A percentile compares a stretch with the other conserved stretches of the same genome.
These are phyloP conservation scores for Carex kokanica DNA, from an alignment of 176 grass and related monocot species.

Conservation along the genomic window DNA sequence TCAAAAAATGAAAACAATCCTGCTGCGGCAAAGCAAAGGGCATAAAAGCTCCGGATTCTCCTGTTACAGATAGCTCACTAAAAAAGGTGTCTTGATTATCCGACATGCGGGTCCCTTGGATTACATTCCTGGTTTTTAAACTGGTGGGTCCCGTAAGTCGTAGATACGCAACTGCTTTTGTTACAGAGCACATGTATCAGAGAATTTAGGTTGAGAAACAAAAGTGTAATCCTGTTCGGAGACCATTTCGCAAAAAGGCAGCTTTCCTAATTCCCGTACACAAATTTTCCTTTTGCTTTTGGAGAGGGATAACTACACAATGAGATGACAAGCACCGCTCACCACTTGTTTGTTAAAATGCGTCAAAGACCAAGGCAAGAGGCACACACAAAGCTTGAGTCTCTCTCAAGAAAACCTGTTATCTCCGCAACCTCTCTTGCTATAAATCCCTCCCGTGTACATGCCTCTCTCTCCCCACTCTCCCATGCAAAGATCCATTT, in stretches of 20 bases:
- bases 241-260: conserved; percentile 8
- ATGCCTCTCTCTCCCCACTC: background rate
- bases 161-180: background rate
- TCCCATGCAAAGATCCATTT: background rate
- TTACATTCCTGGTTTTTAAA: too few species aligned
- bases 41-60: background rate
- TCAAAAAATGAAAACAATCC: background rate
- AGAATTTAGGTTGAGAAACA: background rate
- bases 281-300: background rate
- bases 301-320: background rate
- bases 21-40: background rate
- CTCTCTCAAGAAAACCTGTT: conserved; percentile 26
- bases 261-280: background rate
- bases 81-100: background rate
- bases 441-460: conserved; percentile 9
- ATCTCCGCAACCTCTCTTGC: conserved; percentile 33
- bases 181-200: background rate
- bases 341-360: conserved; percentile 34
- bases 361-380: conserved; percentile 19
- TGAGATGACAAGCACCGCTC: background rate
- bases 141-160: background rate
- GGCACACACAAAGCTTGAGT: conserved; percentile 30
- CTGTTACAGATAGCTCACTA: background rate
- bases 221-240: background rate
- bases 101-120: background rate